Percentiles rank a stretch among this genome's conserved stretches.
Conservation (phyloP, 2,329 filamentous ascomycete genomes). For the Biscogniauxia marginata region DNA sequence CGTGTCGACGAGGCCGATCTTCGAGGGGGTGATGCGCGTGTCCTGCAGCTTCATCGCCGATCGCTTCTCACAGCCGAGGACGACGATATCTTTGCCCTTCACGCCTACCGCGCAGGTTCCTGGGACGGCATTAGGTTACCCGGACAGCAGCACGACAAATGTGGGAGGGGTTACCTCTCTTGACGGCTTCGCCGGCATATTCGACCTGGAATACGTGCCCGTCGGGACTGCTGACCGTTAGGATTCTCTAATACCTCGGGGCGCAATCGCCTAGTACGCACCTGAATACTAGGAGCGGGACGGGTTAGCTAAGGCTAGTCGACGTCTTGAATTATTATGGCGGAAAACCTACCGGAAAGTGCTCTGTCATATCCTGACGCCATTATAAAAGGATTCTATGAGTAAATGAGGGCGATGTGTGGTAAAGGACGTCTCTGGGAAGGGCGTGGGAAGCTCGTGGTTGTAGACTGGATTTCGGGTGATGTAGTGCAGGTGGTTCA, state of each 20-base stretch:
- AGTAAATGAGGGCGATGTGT: constrained; percentile 9
- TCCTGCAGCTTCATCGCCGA: constrained; percentile 99
- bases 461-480: constrained; percentile 7
- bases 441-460: constrained; percentile 6
- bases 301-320: constrained; percentile 42
- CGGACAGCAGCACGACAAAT: not conserved
- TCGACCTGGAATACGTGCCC: constrained; percentile 99
- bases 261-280: constrained; percentile 39
- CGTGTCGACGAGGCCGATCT: constrained; percentile 93
- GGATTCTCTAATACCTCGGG: constrained; percentile 23
- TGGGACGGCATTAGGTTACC: constrained; percentile 36
- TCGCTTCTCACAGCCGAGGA: constrained; percentile 96
- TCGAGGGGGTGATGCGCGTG: constrained; percentile 97
- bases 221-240: constrained; percentile 75
- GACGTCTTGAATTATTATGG: constrained; percentile 30
- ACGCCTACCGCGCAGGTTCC: constrained; percentile 97
- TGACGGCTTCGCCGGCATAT: constrained; percentile 98
- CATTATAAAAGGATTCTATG: constrained; percentile 46
- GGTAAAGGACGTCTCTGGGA: not conserved
- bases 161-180: constrained; percentile 68
- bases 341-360: constrained; percentile 76
- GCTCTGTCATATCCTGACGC: constrained; percentile 98
- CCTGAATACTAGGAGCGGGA: constrained; percentile 72
- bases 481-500: not conserved
- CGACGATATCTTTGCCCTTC: constrained; percentile 91